phyloP scores from a whole-genome alignment of 495 filamentous ascomycete genomes.

The Hypoxylon subgilvum region DNA sequence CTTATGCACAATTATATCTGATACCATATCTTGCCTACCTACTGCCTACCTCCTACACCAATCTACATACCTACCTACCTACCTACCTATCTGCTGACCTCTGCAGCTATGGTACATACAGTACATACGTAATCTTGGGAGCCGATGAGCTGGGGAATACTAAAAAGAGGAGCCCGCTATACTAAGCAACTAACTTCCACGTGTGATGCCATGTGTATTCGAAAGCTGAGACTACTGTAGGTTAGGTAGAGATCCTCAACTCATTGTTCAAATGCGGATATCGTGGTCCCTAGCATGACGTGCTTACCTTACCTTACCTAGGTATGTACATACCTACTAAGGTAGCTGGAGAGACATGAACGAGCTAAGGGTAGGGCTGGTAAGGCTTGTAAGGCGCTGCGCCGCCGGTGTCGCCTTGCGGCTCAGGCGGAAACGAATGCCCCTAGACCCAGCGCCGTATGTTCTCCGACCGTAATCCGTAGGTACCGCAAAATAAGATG shows the following conservation, averaged over 20 bases:
- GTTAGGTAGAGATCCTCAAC: too few species aligned
- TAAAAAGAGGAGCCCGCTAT: neutral
- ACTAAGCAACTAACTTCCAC: slow-evolving; percentile 15
- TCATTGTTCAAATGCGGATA: too few species aligned
- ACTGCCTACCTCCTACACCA: too few species aligned
- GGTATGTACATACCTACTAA: neutral
- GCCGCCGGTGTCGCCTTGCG: slow-evolving; percentile 18
- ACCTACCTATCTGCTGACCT: neutral
- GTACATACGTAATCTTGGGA: slow-evolving; percentile 2
- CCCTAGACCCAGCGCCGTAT: neutral
- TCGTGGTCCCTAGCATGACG: slow-evolving; percentile 5
- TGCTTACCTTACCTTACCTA: slow-evolving; percentile 4
- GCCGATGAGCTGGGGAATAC: neutral
- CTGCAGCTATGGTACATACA: neutral
- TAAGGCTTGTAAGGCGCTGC: slow-evolving; percentile 12
- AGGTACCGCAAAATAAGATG: too few species aligned
- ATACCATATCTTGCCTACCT: too few species aligned
- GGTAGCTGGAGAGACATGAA: neutral
- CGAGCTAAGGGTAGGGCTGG: neutral
- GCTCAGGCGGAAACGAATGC: too few species aligned
- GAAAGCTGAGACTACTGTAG: too few species aligned
- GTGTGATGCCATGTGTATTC: slow-evolving; percentile 1
- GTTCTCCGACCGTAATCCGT: neutral
- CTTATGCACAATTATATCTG: neutral
- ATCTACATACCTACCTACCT: neutral